Percentiles rank a stretch among this genome's conserved stretches.
Evolutionary conservation across 108 stramenopile species (phyloP).

Genomic region (Skeletonema potamos): DNA sequence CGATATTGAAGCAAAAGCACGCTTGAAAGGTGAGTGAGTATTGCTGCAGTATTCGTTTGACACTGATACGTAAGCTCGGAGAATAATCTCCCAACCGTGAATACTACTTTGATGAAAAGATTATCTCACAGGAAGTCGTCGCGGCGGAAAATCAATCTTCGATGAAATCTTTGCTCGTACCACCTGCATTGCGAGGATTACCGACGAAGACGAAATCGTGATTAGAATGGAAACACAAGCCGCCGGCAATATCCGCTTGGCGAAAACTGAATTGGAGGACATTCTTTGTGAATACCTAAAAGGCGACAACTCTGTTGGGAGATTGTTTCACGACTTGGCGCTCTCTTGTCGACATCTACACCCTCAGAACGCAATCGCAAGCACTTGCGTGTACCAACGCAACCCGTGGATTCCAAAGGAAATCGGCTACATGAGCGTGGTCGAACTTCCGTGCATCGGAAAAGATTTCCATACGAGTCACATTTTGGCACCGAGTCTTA

Average conservation of each 20-base stretch:
- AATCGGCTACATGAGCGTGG: slow-evolving; percentile 11
- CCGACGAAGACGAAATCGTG: background rate
- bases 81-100: background rate
- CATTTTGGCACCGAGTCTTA: too few species aligned
- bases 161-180: background rate
- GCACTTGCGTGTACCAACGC: slow-evolving; percentile 8
- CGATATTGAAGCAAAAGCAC: background rate
- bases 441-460: slow-evolving; percentile 4
- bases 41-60: too few species aligned
- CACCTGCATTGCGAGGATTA: slow-evolving; percentile 2
- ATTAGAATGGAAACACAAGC: slow-evolving; percentile 7
- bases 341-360: slow-evolving; percentile 9
- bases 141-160: background rate
- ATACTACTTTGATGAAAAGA: background rate
- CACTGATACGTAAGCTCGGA: too few species aligned
- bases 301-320: slow-evolving; percentile 4
- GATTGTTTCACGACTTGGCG: slow-evolving; percentile 16
- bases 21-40: background rate
- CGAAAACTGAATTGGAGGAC: slow-evolving; percentile 7
- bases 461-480: too few species aligned
- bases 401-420: slow-evolving; percentile 9
- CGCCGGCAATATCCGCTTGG: background rate
- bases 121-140: background rate
- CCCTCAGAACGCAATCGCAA: background rate
- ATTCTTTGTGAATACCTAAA: background rate